Percentiles rank a stretch among this genome's conserved stretches.
Conservation (phyloP, 2,329 filamentous ascomycete genomes). For the Mycosphaerella arachidis region DNA sequence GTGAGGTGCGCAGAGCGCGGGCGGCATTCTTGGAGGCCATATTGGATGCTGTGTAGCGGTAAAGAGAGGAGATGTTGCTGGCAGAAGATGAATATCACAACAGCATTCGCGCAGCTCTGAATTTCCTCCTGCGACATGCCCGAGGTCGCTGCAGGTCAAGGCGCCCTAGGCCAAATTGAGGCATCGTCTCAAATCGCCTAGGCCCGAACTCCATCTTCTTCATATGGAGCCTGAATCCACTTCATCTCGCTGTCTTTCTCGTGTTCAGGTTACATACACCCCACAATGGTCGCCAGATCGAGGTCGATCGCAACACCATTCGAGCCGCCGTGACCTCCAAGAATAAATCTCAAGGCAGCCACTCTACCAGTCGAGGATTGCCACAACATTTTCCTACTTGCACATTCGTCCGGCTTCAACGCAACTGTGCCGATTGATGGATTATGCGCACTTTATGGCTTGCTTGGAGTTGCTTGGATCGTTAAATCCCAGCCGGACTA, state of each 20-base stretch:
- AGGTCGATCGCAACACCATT: neutral
- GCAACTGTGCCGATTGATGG: slow-evolving; percentile 1
- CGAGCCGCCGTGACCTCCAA: neutral
- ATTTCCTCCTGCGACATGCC: neutral
- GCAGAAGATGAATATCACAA: neutral
- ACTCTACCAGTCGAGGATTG: neutral
- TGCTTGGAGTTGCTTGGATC: neutral
- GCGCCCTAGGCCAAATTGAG: no score
- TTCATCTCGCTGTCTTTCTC: neutral
- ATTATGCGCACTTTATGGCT: neutral
- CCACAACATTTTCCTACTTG: neutral
- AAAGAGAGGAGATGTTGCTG: slow-evolving; percentile 2
- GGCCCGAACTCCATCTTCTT: neutral
- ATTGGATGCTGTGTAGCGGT: slow-evolving; percentile 27
- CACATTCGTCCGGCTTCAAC: slow-evolving; percentile 1
- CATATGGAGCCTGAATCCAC: neutral
- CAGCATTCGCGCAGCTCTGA: neutral
- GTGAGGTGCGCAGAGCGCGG: slow-evolving; percentile 55
- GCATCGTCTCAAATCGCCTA: no score
- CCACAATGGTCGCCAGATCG: neutral
- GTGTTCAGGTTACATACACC: neutral
- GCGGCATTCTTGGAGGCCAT: slow-evolving; percentile 76
- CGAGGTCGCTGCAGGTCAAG: neutral
- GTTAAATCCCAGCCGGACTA: neutral
- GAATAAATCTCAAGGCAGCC: neutral